phyloP scores from a whole-genome alignment of 306 rosid species.

The Aeschynomene evenia region DNA sequence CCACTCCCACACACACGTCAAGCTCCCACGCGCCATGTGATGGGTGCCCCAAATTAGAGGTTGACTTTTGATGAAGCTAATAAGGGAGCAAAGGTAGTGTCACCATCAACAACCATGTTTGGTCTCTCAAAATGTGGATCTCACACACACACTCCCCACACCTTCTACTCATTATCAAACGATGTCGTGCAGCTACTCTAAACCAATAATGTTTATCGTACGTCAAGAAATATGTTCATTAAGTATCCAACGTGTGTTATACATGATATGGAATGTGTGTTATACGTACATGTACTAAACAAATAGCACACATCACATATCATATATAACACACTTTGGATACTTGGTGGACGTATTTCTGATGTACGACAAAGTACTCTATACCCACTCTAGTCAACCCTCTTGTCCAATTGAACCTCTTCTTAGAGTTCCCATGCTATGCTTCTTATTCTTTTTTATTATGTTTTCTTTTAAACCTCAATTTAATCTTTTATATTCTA shows the following conservation, averaged over 20 bases:
- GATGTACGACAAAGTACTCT: too few relatives aligned
- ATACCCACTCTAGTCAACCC: slow-evolving; percentile 54
- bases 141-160: background rate
- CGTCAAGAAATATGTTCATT: too few relatives aligned
- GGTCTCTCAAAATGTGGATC: background rate
- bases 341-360: too few relatives aligned
- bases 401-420: slow-evolving; percentile 24
- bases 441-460: background rate
- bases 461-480: too few relatives aligned
- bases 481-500: background rate
- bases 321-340: too few relatives aligned
- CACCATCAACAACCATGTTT: background rate
- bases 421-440: background rate
- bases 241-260: too few relatives aligned
- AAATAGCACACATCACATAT: too few relatives aligned
- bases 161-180: slow-evolving; percentile 27
- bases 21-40: background rate
- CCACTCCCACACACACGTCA: background rate
- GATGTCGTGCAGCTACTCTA: slow-evolving; percentile 48
- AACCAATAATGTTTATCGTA: too few relatives aligned
- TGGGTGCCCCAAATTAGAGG: slow-evolving; percentile 24
- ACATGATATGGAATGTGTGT: too few relatives aligned
- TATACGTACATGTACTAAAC: too few relatives aligned
- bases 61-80: slow-evolving; percentile 41
- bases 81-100: accelerated